phyloP scores from a whole-genome alignment of 1,284 basidiomycete species.

The Tremellales sp. region DNA sequence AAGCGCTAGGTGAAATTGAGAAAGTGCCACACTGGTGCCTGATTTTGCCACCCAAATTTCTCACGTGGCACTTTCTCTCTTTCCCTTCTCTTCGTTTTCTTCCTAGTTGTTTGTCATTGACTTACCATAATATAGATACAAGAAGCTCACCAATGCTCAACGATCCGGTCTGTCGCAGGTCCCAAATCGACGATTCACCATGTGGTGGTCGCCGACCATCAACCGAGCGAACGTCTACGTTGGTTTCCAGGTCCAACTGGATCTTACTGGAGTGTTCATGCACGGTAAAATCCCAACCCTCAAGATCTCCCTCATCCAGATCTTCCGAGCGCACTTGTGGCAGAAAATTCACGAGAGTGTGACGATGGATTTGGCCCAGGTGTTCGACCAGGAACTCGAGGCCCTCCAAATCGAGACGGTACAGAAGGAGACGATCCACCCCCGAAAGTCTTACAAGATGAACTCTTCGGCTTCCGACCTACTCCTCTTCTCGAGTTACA shows the following conservation, averaged over 20 bases:
- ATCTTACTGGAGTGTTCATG: constrained; percentile 77
- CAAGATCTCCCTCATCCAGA: constrained; percentile 90
- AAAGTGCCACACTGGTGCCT: too few relatives aligned
- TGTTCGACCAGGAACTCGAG: constrained; percentile 98
- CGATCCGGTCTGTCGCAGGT: constrained; percentile 73
- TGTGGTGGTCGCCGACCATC: constrained; percentile 95
- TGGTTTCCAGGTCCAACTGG: constrained; percentile 99
- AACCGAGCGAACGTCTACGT: constrained; percentile 99
- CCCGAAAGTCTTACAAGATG: constrained; percentile 99
- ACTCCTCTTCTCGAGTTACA: constrained; percentile 92
- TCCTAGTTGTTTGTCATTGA: neutral
- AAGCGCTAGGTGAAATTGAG: too few relatives aligned
- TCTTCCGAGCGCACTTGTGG: constrained; percentile 99
- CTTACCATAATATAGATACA: constrained; percentile 63
- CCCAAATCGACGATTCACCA: constrained; percentile 98
- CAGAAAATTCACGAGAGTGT: constrained; percentile 76
- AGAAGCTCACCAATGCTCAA: constrained; percentile 63
- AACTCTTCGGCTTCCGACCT: constrained; percentile 93
- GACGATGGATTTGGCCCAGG: constrained; percentile 98
- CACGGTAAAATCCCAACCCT: constrained; percentile 97
- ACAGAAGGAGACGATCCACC: constrained; percentile 97
- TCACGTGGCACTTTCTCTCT: too few relatives aligned
- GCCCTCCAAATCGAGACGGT: constrained; percentile 98
- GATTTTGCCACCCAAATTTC: too few relatives aligned
- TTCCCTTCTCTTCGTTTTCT: constrained; percentile 1